Evolutionary conservation across 164 flowering plant genomes (phyloP).

Genomic region (Annona cherimola): DNA sequence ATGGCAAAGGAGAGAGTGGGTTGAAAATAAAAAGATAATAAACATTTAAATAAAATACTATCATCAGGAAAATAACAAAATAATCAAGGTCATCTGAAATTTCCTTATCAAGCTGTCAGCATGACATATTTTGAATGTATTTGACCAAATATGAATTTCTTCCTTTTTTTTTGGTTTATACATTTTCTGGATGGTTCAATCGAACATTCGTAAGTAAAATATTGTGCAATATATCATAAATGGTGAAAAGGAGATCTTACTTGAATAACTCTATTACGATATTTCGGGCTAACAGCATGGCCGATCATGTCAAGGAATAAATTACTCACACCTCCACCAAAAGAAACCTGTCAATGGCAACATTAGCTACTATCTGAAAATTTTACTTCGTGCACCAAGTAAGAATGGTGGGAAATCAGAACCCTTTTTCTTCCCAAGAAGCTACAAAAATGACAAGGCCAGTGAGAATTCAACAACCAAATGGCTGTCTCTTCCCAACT

Average conservation of each 20-base stretch:
- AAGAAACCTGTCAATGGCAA: slow-evolving; percentile 39
- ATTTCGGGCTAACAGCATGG: slow-evolving; percentile 65
- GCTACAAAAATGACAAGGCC: no score
- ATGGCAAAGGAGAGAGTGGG: no score
- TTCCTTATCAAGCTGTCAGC: no score
- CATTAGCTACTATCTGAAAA: background rate
- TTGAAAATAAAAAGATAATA: no score
- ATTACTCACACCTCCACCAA: slow-evolving; percentile 66
- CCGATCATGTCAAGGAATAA: slow-evolving; percentile 83
- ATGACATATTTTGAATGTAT: no score
- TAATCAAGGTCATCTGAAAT: no score
- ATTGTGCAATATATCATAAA: background rate
- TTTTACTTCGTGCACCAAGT: background rate
- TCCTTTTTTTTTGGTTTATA: no score
- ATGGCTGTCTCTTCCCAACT: background rate
- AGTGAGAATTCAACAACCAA: background rate
- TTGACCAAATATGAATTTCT: no score
- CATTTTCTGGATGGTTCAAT: no score
- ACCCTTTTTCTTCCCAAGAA: background rate
- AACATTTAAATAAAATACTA: no score
- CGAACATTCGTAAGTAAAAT: no score
- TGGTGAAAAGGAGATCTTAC: slow-evolving; percentile 27
- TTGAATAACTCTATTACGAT: slow-evolving; percentile 76
- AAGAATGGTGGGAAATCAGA: background rate
- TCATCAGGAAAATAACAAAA: no score